Conservation (phyloP, 2,329 filamentous ascomycete species). For the Monilinia aucupariae region DNA sequence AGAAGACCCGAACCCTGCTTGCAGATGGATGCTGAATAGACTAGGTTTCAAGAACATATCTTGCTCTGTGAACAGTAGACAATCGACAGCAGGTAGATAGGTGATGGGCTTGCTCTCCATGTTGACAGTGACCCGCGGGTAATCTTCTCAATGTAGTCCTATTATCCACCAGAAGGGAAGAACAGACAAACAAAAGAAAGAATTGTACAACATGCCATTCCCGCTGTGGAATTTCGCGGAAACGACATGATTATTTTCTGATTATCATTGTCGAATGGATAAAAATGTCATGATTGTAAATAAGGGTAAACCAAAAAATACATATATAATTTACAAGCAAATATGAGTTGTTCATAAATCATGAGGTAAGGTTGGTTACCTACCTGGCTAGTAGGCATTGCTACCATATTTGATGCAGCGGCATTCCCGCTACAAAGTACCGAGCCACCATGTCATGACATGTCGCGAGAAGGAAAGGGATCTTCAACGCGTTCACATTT, state of each 20-base stretch:
- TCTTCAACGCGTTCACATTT: neutral
- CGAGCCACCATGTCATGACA: neutral
- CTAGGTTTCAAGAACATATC: neutral
- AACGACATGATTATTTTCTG: constrained; percentile 17
- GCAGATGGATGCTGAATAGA: neutral
- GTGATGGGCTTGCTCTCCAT: neutral
- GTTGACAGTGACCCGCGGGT: neutral
- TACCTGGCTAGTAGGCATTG: neutral
- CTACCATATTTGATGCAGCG: too few species aligned
- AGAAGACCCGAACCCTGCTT: neutral
- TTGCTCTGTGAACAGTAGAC: neutral
- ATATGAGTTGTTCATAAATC: neutral
- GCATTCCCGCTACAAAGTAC: neutral
- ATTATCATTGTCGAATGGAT: too few species aligned
- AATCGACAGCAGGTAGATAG: neutral
- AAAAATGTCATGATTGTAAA: too few species aligned
- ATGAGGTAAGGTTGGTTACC: too few species aligned
- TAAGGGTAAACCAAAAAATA: too few species aligned
- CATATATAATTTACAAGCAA: too few species aligned
- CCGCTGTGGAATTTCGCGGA: constrained; percentile 22
- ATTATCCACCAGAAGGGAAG: neutral
- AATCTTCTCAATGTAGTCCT: neutral
- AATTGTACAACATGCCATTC: constrained; percentile 20
- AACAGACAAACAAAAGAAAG: neutral
- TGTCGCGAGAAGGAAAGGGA: neutral